Evolutionary conservation across 1,284 basidiomycete species (phyloP).

Genomic region (Cronartium quercuum): DNA sequence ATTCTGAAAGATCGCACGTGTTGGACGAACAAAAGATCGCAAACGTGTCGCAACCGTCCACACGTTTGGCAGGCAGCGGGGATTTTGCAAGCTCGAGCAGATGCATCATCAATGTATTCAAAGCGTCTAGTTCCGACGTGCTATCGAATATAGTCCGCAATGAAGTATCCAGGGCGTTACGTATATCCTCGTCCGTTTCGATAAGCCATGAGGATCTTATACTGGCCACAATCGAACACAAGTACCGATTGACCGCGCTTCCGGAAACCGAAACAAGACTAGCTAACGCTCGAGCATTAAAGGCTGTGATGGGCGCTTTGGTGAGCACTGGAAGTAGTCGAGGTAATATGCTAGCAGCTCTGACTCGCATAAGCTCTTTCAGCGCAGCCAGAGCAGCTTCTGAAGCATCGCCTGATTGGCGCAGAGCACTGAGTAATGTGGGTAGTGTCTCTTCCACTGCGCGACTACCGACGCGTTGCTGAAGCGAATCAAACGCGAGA

Average conservation of each 20-base stretch:
- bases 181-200: slow-evolving; percentile 64
- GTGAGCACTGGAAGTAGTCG: slow-evolving; percentile 93
- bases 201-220: slow-evolving; percentile 60
- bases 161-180: slow-evolving; percentile 68
- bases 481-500: slow-evolving; percentile 84
- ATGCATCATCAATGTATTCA: slow-evolving; percentile 79
- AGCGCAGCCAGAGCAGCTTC: slow-evolving; percentile 88
- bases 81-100: slow-evolving; percentile 80
- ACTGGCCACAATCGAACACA: slow-evolving; percentile 67
- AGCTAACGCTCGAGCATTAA: slow-evolving; percentile 88
- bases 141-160: slow-evolving; percentile 66
- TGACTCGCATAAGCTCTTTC: slow-evolving; percentile 73
- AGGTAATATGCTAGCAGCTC: slow-evolving; percentile 90
- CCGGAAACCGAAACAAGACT: slow-evolving; percentile 91
- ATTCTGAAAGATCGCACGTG: slow-evolving; percentile 53
- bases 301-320: slow-evolving; percentile 80
- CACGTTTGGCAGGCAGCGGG: slow-evolving; percentile 63
- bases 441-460: slow-evolving; percentile 97
- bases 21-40: slow-evolving; percentile 73
- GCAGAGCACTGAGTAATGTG: slow-evolving; percentile 83
- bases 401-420: slow-evolving; percentile 79
- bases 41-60: slow-evolving; percentile 71
- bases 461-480: slow-evolving; percentile 79
- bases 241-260: slow-evolving; percentile 77
- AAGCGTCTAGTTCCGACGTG: slow-evolving; percentile 72